Evolutionary conservation across 2,329 filamentous ascomycete genomes (phyloP).

Genomic region (Scedosporium minutisporum): DNA sequence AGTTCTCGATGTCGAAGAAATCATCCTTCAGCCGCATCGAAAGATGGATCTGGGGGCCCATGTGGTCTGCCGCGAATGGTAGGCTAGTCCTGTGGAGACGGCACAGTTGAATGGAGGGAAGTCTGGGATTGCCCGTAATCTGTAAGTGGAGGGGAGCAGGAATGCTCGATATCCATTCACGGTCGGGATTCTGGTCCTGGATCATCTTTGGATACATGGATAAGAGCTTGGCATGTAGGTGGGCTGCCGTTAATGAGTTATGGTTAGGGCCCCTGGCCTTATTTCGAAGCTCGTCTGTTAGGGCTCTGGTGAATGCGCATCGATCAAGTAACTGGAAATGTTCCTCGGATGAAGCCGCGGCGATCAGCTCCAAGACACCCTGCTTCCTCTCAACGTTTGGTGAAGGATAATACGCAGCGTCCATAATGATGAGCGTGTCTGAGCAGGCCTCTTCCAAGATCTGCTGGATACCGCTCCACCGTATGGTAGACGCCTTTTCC

Average conservation of each 20-base stretch:
- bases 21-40: constrained; percentile 42
- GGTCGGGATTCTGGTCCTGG: constrained; percentile 37
- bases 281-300: constrained; percentile 39
- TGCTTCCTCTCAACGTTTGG: constrained; percentile 40
- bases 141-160: constrained; percentile 47
- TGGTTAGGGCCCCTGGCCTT: constrained; percentile 31
- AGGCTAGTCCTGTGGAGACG: constrained; percentile 35
- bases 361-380: constrained; percentile 47
- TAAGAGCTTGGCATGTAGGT: constrained; percentile 44
- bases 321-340: constrained; percentile 37
- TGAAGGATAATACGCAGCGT: constrained; percentile 47
- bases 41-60: constrained; percentile 37
- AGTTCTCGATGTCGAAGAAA: constrained; percentile 40
- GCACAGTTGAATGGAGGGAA: constrained; percentile 47
- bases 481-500: constrained; percentile 35
- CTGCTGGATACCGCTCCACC: constrained; percentile 48
- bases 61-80: constrained; percentile 30
- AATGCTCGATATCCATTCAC: constrained; percentile 36
- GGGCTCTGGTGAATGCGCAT: constrained; percentile 40
- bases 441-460: constrained; percentile 45
- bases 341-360: constrained; percentile 44
- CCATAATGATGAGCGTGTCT: constrained; percentile 49
- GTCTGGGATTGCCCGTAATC: constrained; percentile 39
- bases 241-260: constrained; percentile 38
- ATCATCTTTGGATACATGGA: constrained; percentile 42